These are phyloP conservation scores for Talaromyces sp. DNA, from an alignment of 2,329 filamentous ascomycete genomes.

Conservation along the genomic window DNA sequence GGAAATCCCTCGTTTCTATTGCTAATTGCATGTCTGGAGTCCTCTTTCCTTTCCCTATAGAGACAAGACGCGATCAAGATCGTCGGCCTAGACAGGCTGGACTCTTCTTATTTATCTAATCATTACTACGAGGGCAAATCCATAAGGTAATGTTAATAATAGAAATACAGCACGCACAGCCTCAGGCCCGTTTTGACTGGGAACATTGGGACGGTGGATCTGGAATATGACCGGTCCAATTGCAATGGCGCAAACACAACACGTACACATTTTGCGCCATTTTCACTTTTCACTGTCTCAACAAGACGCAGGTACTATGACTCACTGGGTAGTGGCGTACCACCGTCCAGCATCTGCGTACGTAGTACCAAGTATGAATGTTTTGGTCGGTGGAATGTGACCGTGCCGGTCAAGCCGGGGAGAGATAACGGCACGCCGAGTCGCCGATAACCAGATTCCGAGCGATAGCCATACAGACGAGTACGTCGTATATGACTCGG, in stretches of 20 bases:
- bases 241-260: slow-evolving; percentile 2
- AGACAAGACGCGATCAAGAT: slow-evolving; percentile 3
- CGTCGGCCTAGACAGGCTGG: slow-evolving; percentile 13
- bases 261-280: slow-evolving; percentile 3
- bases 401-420: slow-evolving; percentile 4
- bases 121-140: background rate
- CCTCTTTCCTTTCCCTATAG: background rate
- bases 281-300: background rate
- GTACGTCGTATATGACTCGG: background rate
- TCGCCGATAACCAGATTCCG: background rate
- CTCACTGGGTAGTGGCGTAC: background rate
- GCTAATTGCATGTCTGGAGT: background rate
- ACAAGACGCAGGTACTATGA: background rate
- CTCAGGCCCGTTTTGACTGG: slow-evolving; percentile 7
- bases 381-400: background rate
- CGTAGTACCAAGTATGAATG: background rate
- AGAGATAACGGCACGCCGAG: slow-evolving; percentile 6
- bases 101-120: slow-evolving; percentile 9
- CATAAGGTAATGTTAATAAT: slow-evolving; percentile 15
- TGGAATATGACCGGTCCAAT: background rate
- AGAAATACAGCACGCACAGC: slow-evolving; percentile 11
- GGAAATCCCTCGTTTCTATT: slow-evolving; percentile 8
- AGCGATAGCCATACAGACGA: background rate
- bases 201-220: background rate
- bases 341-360: background rate